Percentiles rank a stretch among this genome's conserved stretches.
Evolutionary conservation across 345 rosid species (phyloP).

Genomic region (Dipteronia dyeriana): DNA sequence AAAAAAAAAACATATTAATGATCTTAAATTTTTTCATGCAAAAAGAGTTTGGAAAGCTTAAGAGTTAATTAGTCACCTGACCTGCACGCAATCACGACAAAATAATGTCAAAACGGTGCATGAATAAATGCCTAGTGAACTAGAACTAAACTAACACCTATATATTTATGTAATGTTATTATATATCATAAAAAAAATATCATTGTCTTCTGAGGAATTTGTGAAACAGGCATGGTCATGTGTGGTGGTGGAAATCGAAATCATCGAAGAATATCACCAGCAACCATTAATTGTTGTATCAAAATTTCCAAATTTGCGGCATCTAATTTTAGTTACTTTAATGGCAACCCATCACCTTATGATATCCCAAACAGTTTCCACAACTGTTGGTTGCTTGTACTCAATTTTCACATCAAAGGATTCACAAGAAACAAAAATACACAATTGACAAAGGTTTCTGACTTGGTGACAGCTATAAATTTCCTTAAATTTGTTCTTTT

Average conservation of each 20-base stretch:
- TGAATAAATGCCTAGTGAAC: too few relatives aligned
- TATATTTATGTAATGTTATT: too few relatives aligned
- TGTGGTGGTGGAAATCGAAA: not conserved
- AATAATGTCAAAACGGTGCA: too few relatives aligned
- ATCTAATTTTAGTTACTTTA: not conserved
- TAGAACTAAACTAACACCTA: too few relatives aligned
- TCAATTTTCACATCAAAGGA: not conserved
- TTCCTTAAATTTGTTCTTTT: too few relatives aligned
- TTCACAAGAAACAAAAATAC: not conserved
- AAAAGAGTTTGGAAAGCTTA: too few relatives aligned
- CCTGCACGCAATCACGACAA: too few relatives aligned
- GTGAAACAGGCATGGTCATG: not conserved
- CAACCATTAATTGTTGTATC: not conserved
- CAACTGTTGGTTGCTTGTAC: not conserved
- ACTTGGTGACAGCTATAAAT: too few relatives aligned
- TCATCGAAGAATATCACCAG: not conserved
- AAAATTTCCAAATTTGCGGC: not conserved
- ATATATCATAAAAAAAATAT: not conserved
- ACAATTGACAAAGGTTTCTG: too few relatives aligned
- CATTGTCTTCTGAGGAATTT: not conserved
- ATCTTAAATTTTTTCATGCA: too few relatives aligned
- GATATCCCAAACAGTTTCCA: not conserved
- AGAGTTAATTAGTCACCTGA: too few relatives aligned
- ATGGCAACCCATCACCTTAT: not conserved
- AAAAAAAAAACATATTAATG: too few relatives aligned